Evolutionary conservation across 768 basidiomycete genomes (phyloP), one percentile per base, ranked within the genome.

Genomic region (Tephrocybe rancida): DNA sequence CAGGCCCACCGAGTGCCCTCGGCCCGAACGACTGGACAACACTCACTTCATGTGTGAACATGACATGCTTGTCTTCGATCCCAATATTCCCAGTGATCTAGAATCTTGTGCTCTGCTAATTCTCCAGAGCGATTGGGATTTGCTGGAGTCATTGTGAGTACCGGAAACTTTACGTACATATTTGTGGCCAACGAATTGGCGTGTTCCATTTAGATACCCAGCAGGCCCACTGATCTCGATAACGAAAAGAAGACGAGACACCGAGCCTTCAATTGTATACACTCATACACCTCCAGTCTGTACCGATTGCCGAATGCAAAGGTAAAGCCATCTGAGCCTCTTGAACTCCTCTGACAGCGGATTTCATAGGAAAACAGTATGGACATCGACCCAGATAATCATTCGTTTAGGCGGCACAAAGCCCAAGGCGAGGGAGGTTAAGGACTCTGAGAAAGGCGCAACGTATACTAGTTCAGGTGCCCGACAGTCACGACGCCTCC

Each of bases 401-500:
- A 72, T 90, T 52, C 84, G 81, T 47, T 66, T 81, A 29, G 60
- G 57, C 43, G 59, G 64, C 34, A 27, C 61, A 21, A 45, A 44
- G 16, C 61, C 56, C 41, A 62, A 65, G 29, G n/a, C 19, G 16
- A 25, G 34, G 24, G 55, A 57, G 26, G 48, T 42, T 42, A 51
- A 58, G 19, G 46, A 50, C 27, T 56, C 52, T 6, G 52, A 61
- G 48, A 59, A 52, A 45, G 50, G 56, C 39, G 26, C 45, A 35
- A 65, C 59, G 48, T 66, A 67, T 43, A 71, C 75, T 39, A 73
- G 65, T 56, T 70, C 65, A 48, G 81, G 78, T 44, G 67, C 74
- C 53, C 78, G 87, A 58, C 87, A 90, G 53, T 92, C 91, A 18
- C 84, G 80, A 61, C 86, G 91, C 18, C 74, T 92, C 41, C 84